These are phyloP conservation scores for Tagetes patula DNA, from an alignment of 129 eudicot genomes.

Conservation along the genomic window DNA sequence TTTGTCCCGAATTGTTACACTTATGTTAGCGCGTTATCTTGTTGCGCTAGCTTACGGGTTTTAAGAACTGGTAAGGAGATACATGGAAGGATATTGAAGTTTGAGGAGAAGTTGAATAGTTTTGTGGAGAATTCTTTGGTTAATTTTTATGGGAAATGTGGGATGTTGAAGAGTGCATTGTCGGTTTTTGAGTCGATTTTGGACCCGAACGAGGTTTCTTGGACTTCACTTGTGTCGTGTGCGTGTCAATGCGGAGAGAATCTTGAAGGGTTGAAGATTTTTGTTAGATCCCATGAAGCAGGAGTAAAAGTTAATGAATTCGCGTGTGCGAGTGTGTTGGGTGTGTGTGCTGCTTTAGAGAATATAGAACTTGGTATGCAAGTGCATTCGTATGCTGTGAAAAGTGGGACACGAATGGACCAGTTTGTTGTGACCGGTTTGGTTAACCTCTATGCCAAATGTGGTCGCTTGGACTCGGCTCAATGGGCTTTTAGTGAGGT, in stretches of 20 bases:
- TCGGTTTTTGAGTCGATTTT: slow-evolving; percentile 48
- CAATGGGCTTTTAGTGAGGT: slow-evolving; percentile 45
- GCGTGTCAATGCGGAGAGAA: slow-evolving; percentile 56
- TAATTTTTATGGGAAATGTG: slow-evolving; percentile 77
- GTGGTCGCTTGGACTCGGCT: slow-evolving; percentile 50
- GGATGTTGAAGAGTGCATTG: slow-evolving; percentile 47
- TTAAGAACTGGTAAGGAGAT: slow-evolving; percentile 54
- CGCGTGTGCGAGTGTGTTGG: slow-evolving; percentile 47
- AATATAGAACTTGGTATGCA: slow-evolving; percentile 50
- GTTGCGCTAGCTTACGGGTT: slow-evolving; percentile 45
- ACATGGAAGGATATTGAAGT: slow-evolving; percentile 49
- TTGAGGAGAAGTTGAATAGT: slow-evolving; percentile 39
- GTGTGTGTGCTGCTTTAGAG: slow-evolving; percentile 59
- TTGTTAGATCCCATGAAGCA: slow-evolving; percentile 40
- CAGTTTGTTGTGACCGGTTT: slow-evolving; percentile 64
- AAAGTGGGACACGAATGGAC: slow-evolving; percentile 53
- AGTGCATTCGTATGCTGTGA: slow-evolving; percentile 50
- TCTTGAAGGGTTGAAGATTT: slow-evolving; percentile 48
- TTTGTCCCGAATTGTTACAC: slow-evolving; percentile 55
- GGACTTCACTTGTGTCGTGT: slow-evolving; percentile 56
- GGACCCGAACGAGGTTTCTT: slow-evolving; percentile 57
- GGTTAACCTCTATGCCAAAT: slow-evolving; percentile 66
- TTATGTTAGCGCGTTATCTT: slow-evolving; percentile 59
- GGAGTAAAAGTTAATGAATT: slow-evolving; percentile 58
- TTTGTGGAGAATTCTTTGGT: slow-evolving; percentile 62